phyloP scores from a whole-genome alignment of 106 monocot genomes.

The Alisma plantagoaquatica region DNA sequence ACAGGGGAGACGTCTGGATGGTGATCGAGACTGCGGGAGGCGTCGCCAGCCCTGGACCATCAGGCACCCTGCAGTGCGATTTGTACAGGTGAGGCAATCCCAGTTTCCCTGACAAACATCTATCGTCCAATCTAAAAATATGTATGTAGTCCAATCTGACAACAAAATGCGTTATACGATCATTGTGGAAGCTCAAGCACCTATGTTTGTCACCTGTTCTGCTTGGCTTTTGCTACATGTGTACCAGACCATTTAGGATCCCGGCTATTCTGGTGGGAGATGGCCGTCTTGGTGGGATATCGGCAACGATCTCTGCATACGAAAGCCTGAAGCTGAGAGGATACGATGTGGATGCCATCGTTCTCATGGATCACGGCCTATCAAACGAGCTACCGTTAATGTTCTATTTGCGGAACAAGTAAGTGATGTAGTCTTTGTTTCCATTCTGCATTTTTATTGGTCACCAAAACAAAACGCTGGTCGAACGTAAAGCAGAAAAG shows the following conservation, averaged over 20 bases:
- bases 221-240: too few relatives aligned
- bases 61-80: conserved; percentile 95
- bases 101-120: too few relatives aligned
- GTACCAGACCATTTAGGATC: conserved; percentile 71
- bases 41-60: conserved; percentile 88
- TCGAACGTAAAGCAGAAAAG: too few relatives aligned
- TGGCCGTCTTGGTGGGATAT: conserved; percentile 91
- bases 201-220: too few relatives aligned
- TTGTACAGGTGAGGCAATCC: conserved; percentile 52
- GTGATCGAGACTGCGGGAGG: conserved; percentile 91
- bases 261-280: conserved; percentile 92
- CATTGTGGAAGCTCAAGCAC: too few relatives aligned
- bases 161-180: too few relatives aligned
- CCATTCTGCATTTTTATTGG: background rate
- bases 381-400: conserved; percentile 59
- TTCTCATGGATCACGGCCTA: conserved; percentile 68
- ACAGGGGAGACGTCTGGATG: conserved; percentile 29
- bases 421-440: conserved; percentile 7
- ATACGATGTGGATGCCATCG: conserved; percentile 77
- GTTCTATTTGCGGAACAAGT: conserved; percentile 80
- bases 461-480: too few relatives aligned
- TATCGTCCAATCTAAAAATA: too few relatives aligned
- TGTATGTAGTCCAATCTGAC: too few relatives aligned
- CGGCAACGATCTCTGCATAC: conserved; percentile 87
- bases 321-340: conserved; percentile 83